These are phyloP conservation scores for Hibiscus trionum DNA, from an alignment of 345 rosid genomes.

Conservation along the genomic window DNA sequence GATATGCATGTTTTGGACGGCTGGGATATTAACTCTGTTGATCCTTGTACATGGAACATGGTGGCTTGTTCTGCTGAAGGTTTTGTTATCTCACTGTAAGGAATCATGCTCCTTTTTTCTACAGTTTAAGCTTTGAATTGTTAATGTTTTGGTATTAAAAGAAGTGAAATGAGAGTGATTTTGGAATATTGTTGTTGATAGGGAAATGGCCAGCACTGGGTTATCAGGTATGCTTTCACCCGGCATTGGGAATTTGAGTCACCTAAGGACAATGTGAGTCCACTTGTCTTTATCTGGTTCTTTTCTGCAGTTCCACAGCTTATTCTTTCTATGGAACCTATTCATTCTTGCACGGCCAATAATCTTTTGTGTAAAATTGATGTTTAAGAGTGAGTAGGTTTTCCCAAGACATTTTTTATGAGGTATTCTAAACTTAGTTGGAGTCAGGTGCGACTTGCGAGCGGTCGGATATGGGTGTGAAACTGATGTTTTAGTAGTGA, in stretches of 20 bases:
- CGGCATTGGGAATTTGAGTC: slow-evolving; percentile 67
- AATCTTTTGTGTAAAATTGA: neutral
- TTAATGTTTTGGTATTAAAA: neutral
- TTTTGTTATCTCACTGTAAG: slow-evolving; percentile 73
- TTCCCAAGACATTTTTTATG: too few relatives aligned
- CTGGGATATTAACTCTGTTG: slow-evolving; percentile 97
- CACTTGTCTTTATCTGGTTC: neutral
- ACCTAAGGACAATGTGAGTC: slow-evolving; percentile 62
- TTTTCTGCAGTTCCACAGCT: neutral
- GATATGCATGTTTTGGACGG: slow-evolving; percentile 50
- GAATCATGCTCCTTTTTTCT: neutral
- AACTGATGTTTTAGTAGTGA: neutral
- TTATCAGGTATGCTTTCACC: slow-evolving; percentile 66
- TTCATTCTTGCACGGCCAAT: neutral
- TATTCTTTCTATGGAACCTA: neutral
- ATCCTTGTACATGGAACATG: slow-evolving; percentile 98
- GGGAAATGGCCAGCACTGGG: slow-evolving; percentile 73
- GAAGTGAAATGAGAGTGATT: neutral
- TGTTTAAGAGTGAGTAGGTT: neutral
- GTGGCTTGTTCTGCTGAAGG: slow-evolving; percentile 83
- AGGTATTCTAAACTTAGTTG: too few relatives aligned
- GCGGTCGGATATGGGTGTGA: neutral
- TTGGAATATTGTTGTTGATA: slow-evolving; percentile 15
- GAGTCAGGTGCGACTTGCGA: too few relatives aligned
- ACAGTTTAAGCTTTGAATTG: neutral